phyloP scores from a whole-genome alignment of 371 early-diverging fungal species.

The Mucor racemosus region DNA sequence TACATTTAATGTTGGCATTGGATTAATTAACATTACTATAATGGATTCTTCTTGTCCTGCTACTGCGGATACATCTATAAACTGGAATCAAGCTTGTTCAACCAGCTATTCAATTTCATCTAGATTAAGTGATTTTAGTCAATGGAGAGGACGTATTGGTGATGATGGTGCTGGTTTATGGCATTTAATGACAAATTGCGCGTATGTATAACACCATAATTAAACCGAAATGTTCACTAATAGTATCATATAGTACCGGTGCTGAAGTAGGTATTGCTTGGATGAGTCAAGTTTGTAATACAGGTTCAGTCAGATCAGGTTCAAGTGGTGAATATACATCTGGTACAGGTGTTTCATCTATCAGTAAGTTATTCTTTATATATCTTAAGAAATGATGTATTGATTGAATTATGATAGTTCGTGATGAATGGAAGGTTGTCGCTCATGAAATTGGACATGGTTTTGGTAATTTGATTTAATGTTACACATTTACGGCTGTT shows the following conservation, averaged over 20 bases:
- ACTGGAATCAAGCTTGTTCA: constrained; percentile 87
- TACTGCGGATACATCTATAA: constrained; percentile 27
- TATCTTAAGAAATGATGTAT: background rate
- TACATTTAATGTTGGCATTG: constrained; percentile 89
- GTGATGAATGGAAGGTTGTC: constrained; percentile 94
- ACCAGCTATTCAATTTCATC: constrained; percentile 70
- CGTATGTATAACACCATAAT: constrained; percentile 37
- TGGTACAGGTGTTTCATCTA: constrained; percentile 90
- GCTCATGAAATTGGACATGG: constrained; percentile 97
- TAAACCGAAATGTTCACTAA: too few species aligned
- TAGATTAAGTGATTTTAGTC: constrained; percentile 87
- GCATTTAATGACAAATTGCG: constrained; percentile 94
- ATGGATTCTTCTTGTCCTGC: constrained; percentile 67
- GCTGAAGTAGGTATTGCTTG: constrained; percentile 94
- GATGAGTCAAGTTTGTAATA: constrained; percentile 80
- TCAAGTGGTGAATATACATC: constrained; percentile 58
- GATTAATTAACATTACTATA: constrained; percentile 83
- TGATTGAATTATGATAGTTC: constrained; percentile 40
- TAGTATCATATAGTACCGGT: constrained; percentile 58
- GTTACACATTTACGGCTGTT: too few species aligned
- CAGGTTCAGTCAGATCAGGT: constrained; percentile 27
- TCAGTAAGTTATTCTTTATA: constrained; percentile 41
- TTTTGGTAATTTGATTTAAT: constrained; percentile 57
- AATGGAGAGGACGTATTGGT: constrained; percentile 78
- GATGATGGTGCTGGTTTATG: constrained; percentile 89